These are phyloP conservation scores for Coprinopsis sp. DNA, from an alignment of 768 basidiomycete species.

Conservation along the genomic window DNA sequence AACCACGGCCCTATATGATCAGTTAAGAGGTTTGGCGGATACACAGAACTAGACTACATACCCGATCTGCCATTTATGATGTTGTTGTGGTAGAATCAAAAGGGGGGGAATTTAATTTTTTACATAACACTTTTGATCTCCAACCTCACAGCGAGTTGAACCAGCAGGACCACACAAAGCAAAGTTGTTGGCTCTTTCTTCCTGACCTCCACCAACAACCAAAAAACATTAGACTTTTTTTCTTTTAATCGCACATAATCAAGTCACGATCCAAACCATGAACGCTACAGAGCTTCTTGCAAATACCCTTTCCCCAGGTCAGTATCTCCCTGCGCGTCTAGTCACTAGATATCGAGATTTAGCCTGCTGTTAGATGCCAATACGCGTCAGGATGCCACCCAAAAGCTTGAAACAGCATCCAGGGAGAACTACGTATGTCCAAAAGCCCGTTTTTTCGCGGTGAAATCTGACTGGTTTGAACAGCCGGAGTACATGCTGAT, in stretches of 20 bases:
- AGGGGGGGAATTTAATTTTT: slow-evolving; percentile 9
- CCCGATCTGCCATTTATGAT: slow-evolving; percentile 52
- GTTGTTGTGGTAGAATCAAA: slow-evolving; percentile 11
- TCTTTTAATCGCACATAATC: slow-evolving; percentile 9
- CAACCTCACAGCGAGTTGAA: no score
- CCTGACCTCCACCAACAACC: slow-evolving; percentile 12
- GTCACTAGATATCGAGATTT: slow-evolving; percentile 18
- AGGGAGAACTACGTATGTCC: slow-evolving; percentile 83
- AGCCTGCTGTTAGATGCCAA: slow-evolving; percentile 57
- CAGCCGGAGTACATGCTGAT: slow-evolving; percentile 92
- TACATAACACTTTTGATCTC: no score
- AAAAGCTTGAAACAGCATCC: slow-evolving; percentile 82
- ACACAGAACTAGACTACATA: slow-evolving; percentile 29
- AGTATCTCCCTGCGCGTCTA: slow-evolving; percentile 35
- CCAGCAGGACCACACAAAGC: no score
- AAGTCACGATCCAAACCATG: slow-evolving; percentile 51
- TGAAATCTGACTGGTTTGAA: slow-evolving; percentile 17
- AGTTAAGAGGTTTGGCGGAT: slow-evolving; percentile 22
- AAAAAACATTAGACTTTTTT: slow-evolving; percentile 13
- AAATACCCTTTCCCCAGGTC: slow-evolving; percentile 89
- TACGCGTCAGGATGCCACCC: slow-evolving; percentile 89
- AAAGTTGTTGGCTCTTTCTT: no score
- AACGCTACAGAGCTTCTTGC: slow-evolving; percentile 88
- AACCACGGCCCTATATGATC: slow-evolving; percentile 54
- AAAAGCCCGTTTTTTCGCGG: slow-evolving; percentile 13